phyloP scores from a whole-genome alignment of 2,329 filamentous ascomycete genomes.

The Coniochaeta sp. region DNA sequence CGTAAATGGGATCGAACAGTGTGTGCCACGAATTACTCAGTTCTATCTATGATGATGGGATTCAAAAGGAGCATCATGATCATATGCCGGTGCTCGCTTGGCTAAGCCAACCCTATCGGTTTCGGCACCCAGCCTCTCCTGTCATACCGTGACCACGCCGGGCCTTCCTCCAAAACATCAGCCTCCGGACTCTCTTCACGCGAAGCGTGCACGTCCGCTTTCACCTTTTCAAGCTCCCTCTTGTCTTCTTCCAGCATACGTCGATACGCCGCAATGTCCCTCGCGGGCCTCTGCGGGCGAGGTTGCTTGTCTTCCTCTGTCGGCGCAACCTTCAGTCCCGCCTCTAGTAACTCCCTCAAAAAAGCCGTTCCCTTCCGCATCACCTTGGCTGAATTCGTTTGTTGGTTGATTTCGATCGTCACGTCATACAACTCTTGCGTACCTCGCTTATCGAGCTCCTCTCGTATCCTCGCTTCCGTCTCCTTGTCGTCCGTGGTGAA shows the following conservation, averaged over 20 bases:
- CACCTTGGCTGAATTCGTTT: constrained; percentile 32
- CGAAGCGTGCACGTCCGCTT: background rate
- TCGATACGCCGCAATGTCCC: background rate
- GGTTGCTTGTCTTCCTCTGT: constrained; percentile 7
- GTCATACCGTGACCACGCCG: constrained; percentile 41
- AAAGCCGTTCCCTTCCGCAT: constrained; percentile 38
- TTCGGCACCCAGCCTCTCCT: constrained; percentile 45
- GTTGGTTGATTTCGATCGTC: constrained; percentile 30
- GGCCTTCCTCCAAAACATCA: constrained; percentile 7
- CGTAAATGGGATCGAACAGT: background rate
- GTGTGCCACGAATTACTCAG: background rate
- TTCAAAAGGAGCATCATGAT: background rate
- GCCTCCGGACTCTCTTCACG: background rate
- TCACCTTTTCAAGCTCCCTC: constrained; percentile 5
- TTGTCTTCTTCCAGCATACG: constrained; percentile 3
- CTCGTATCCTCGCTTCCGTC: constrained; percentile 16
- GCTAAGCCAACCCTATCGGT: constrained; percentile 47
- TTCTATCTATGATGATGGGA: background rate
- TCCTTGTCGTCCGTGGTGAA: constrained; percentile 3
- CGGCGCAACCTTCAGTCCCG: background rate
- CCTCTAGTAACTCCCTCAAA: constrained; percentile 28
- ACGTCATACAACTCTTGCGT: constrained; percentile 25
- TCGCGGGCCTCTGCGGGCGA: background rate
- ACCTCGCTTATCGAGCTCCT: constrained; percentile 27
- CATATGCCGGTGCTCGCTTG: background rate